phyloP scores from a whole-genome alignment of 192 early-diverging fungal genomes.

The Oehlia diaphana region DNA sequence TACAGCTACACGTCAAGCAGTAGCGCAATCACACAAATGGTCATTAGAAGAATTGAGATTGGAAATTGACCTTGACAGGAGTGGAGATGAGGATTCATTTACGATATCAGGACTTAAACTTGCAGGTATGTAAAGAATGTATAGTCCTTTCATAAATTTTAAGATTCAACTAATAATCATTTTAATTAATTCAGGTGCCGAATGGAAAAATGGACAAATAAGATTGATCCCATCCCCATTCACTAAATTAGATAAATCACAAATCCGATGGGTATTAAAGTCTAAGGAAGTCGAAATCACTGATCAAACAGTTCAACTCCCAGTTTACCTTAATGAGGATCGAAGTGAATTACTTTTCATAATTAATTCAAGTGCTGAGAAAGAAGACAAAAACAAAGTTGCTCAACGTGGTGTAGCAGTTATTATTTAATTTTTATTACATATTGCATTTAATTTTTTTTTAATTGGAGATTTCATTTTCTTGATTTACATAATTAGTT shows the following conservation, averaged over 20 bases:
- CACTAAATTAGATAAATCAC: conserved; percentile 35
- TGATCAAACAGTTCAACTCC: conserved; percentile 37
- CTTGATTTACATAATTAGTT: too few relatives aligned
- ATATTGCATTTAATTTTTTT: too few relatives aligned
- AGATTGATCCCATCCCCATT: conserved; percentile 33
- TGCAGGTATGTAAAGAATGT: not conserved
- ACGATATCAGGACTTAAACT: conserved; percentile 2
- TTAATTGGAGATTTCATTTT: too few relatives aligned
- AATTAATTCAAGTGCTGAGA: conserved; percentile 38
- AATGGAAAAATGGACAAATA: conserved; percentile 36
- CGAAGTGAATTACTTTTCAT: conserved; percentile 60
- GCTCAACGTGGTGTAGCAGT: conserved; percentile 63
- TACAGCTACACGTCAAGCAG: conserved; percentile 86
- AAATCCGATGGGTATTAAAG: conserved; percentile 44
- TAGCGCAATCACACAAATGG: conserved; percentile 69
- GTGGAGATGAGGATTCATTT: conserved; percentile 24
- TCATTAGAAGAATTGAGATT: conserved; percentile 83
- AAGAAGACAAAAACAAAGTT: conserved; percentile 41
- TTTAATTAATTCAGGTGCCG: conserved; percentile 54
- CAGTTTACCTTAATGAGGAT: conserved; percentile 70
- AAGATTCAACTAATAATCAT: not conserved
- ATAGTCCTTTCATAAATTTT: not conserved
- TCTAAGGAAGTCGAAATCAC: conserved; percentile 10
- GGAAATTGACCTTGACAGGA: conserved; percentile 39
- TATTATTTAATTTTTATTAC: conserved; percentile 32